Conservation (phyloP, 768 basidiomycete species). For the Agrocybe praecox region DNA sequence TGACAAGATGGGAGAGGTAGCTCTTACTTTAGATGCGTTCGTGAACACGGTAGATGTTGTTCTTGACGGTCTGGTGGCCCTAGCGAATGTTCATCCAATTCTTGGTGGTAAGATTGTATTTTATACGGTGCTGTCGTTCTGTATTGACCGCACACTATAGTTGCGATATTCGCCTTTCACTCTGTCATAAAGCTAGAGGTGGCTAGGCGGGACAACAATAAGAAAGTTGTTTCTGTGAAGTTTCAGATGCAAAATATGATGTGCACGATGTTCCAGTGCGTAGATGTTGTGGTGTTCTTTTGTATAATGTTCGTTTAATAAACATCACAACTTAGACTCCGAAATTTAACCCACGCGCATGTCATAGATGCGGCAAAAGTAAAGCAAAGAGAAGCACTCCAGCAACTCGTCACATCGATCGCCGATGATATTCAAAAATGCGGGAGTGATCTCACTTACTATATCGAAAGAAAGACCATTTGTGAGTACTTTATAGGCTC, state of each 20-base stretch:
- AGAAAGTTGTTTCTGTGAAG: constrained; percentile 39
- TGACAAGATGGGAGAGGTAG: not conserved
- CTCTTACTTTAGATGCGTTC: constrained; percentile 5
- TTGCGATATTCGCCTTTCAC: constrained; percentile 14
- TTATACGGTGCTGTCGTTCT: not conserved
- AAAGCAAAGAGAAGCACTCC: constrained; percentile 5
- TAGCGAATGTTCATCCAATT: constrained; percentile 11
- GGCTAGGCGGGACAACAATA: constrained; percentile 41
- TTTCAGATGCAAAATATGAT: constrained; percentile 48
- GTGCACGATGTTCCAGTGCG: constrained; percentile 42
- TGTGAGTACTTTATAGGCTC: not conserved
- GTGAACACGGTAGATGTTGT: constrained; percentile 8
- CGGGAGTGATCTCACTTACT: constrained; percentile 12
- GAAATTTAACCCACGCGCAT: constrained; percentile 14
- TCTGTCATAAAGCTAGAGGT: constrained; percentile 11
- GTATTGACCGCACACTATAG: not conserved
- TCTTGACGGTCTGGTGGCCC: constrained; percentile 7
- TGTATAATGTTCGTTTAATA: not conserved
- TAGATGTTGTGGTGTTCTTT: not conserved
- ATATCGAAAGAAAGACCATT: constrained; percentile 13
- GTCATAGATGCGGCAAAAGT: constrained; percentile 22
- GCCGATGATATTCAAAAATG: constrained; percentile 10
- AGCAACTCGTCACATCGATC: constrained; percentile 4
- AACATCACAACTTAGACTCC: constrained; percentile 13
- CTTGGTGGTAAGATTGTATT: constrained; percentile 5